Conservation (phyloP, 2,329 filamentous ascomycete species). For the Cladophialophora carrionii region DNA sequence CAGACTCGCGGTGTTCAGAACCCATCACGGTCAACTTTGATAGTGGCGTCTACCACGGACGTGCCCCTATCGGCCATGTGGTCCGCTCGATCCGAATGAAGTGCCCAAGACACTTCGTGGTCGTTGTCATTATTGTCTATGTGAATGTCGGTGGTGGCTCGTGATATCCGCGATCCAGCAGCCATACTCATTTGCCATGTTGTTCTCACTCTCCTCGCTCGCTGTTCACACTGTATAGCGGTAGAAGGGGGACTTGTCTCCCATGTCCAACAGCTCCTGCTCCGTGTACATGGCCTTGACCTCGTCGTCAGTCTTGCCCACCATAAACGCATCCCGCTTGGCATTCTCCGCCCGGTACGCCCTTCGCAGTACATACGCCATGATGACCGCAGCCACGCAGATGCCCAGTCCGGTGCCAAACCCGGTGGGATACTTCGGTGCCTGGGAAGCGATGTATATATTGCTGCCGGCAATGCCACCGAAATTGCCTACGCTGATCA, state of each 20-base stretch:
- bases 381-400: constrained; percentile 42
- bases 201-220: not conserved
- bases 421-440: constrained; percentile 45
- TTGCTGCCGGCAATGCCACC: constrained; percentile 53
- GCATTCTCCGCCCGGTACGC: constrained; percentile 41
- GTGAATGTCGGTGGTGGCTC: not conserved
- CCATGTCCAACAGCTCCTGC: constrained; percentile 41
- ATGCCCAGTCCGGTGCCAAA: constrained; percentile 45
- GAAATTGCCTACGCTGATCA: constrained; percentile 66
- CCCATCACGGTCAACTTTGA: no score
- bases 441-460: constrained; percentile 45
- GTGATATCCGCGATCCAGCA: not conserved
- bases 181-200: not conserved
- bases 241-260: constrained; percentile 43
- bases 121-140: not conserved
- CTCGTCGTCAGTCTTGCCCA: constrained; percentile 35
- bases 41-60: no score
- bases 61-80: no score
- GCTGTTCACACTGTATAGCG: constrained; percentile 40
- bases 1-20: no score
- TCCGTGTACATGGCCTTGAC: constrained; percentile 37
- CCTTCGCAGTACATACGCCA: constrained; percentile 41
- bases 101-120: no score
- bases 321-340: constrained; percentile 35
- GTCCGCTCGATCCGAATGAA: no score